Evolutionary conservation across 2,329 filamentous ascomycete species (phyloP), one percentile per base, ranked within the genome.

Genomic region (Grosmannia clavigera): DNA sequence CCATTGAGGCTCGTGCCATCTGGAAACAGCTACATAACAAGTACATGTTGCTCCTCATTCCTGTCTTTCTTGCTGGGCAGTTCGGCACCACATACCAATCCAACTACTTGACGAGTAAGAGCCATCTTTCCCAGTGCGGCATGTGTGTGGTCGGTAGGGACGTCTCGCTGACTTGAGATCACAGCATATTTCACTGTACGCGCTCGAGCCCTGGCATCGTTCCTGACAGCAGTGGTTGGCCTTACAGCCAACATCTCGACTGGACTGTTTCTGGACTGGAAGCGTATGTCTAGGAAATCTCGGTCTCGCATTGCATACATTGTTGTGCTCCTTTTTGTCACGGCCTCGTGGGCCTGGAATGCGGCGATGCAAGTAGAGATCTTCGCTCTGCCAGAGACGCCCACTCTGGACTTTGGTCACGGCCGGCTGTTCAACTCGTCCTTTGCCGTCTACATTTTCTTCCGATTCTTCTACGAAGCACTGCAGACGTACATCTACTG

Each of bases 121-220:
- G 16, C 6, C 29, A 27, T 25, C 12, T 11, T 31, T 27, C 33
- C 9, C 3, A 31, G 46, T 10, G 19, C 4, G 3, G n/a, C 19
- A 6, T 10, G 25, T 19, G 27, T 10, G 19, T 3, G 5, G 11
- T 11, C 52, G 14, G 10, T 35, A 35, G 6, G 33, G 5, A 35
- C 6, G 2, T 35, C 9, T 54, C 9, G 16, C 29, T 54, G 29
- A 31, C 16, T 1, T 19, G 19, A 35, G 7, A 46, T 22, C 7
- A 19, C 78, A 12, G 64, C 87, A 16, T 90, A 84, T 83, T 88
- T 90, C 67, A 80, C 78, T 1, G 87, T 90, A 2, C 79, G 87
- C 3, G 77, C 85, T 2, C 76, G 87, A 56, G 85, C 87, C 0
- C 73, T 90, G 1, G 87, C 84, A 0, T 88, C 85, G 0, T 87